Base-by-base conservation (phyloP, 2,329 filamentous ascomycete species). In the Reticulascus tulasneorum region DNA sequence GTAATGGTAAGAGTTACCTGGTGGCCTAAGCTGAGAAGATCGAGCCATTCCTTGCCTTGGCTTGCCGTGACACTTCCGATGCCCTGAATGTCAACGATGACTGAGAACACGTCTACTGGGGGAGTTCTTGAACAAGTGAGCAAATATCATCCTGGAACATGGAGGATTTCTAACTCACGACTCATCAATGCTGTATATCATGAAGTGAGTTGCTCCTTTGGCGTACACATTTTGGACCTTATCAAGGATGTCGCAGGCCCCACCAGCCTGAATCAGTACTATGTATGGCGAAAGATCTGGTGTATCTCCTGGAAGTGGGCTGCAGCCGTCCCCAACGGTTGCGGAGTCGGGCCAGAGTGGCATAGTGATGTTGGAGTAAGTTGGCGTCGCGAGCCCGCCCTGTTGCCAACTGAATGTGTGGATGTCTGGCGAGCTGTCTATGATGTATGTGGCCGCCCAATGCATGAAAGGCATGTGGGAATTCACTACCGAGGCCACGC, bases 201-300 rank as follows among this genome's bases (percentile, higher is more conserved):
- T 9, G 23, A 68, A 51, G 29, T 66, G 65, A 35, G 58, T 53
- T 5, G 59, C 67, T 18, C 64, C 65, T 29, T 60, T 63, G 5
- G 55, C 61, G 10, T 54, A 59, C 2, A 62, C 52, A 35, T 67
- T 66, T 5, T 56, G 54, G 40, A 63, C 66, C 17, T 47, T 53
- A 37, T 59, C 60, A 20, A 55, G 21, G 5, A 27, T 30, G n/a
- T 38, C 35, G 22, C 35, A 68, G 12, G 46, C 54, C 34, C 59
- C 59, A 17, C 56, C 55, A 9, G 57, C 55, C 7, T 56, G 58
- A 21, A 71, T 48, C 4, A 70, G 50, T 8, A 69, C 65, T 10
- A 71, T 51, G 25, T 60, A 56, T 4, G 53, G 46, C 8, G 60
- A 58, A 7, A 72, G 51, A 44, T 67, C 59, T 1, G 65, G 59